Evolutionary conservation across 2,329 filamentous ascomycete species (phyloP), one percentile per base, ranked within the genome.

Genomic region (Nothopassalora personata): DNA sequence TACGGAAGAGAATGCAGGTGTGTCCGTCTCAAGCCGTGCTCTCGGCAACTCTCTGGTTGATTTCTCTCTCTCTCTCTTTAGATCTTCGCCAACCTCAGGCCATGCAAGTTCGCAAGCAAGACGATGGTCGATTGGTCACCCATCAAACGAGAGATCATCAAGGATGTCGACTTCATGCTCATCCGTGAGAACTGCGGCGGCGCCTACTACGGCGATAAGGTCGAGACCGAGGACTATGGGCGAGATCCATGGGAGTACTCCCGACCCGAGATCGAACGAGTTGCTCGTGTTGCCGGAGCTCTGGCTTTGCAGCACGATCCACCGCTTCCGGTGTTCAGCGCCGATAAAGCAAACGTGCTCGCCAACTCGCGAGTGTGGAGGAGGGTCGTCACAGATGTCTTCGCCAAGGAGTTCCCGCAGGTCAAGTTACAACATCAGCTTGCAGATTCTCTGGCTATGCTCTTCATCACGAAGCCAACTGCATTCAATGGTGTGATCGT

Each of bases 311-410:
- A 66, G 60, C 67, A 71, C 7, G 72, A 72, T 49, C 66, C 68
- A 8, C 74, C 77, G 11, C 71, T 75, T 0, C 67, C 74, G 1
- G 79, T 81, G 1, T 79, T 75, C 73, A 79, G 76, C 58, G 75
- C 74, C 1, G 80, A 83, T 68, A 82, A 83, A 68, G 79, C 79
- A 46, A 82, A 82, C 60, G 80, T 82, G 9, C 74, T 83, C 8
- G 80, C 80, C 0, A 80, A 73, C 50, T 75, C 77, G 4, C 71
- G 80, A 2, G 74, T 82, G 4, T 82, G 80, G 80, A 68, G 80
- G 4, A 69, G 73, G 11, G 75, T 76, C 3, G 77, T 77, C 0
- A 68, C 71, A 11, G 70, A 78, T 4, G 64, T 75, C 2, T 77
- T 79, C 47, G 70, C 72, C 27, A 70, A 67, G 10, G 77, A 79